Base-by-base conservation (phyloP, 208 protist genomes). In the Herpetomonas samuelpessoai region DNA sequence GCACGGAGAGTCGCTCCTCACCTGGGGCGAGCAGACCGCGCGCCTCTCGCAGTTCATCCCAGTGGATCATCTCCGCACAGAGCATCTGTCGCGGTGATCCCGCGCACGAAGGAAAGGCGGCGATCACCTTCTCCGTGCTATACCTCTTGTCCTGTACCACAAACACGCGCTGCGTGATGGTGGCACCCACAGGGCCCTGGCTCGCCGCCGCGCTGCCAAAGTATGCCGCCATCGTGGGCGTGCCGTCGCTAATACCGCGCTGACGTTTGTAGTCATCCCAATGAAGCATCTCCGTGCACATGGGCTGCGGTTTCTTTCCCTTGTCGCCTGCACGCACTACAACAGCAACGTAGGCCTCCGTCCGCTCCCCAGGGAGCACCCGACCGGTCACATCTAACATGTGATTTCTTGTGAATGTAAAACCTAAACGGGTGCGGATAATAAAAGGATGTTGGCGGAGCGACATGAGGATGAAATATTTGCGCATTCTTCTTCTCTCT, bases 271-370 rank as follows among this genome's bases (percentile, higher is more conserved):
- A 86, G 38, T 92, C 80, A 52, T 92, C 86, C 83, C 86, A 92
- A 68, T 90, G 82, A 26, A 88, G 57, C 86, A 93, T 93, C 57
- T 92, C 81, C 16, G 71, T 70, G 41, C 62, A 90, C 21, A 74
- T 52, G 7, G 41, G 21, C 47, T 68, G 71, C 46, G 65, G 57
- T 16, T 41, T 51, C 52, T 68, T 58, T 1, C 49, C 64, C 22
- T 31, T 44, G 27, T 67, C 59, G 1, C 30, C 45, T 7, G 31
- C 18, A 18, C 35, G 6, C 6, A 41, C 14, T 6, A 45, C 53
- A 31, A 3, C 31, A 45, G 21, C 35, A 18, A 41, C 35, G 14
- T 41, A 41, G 19, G 27, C 45, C 25, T 46, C n/a, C 1, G 52
- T 30, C n/a, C 52, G 30, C 12, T 39, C 24, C 2, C 30, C 56